Conservation (phyloP, 306 rosid species). For the Coriaria nepalensis region DNA sequence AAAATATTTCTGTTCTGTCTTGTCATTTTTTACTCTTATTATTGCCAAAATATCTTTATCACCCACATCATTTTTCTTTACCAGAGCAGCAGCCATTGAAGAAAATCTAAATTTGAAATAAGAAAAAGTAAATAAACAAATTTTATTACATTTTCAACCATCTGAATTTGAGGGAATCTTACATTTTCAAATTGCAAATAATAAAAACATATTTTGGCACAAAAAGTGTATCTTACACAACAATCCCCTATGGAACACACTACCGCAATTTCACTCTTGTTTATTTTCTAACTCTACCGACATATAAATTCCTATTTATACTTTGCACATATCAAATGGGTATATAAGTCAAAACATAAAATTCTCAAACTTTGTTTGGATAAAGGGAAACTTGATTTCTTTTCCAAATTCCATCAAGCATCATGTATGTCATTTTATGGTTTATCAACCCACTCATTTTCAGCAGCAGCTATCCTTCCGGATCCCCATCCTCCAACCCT, state of each 20-base stretch:
- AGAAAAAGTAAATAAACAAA: constrained; percentile 20
- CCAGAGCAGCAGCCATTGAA: constrained; percentile 17
- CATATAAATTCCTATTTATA: constrained; percentile 2
- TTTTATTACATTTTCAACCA: constrained; percentile 1
- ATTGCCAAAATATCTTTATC: too few relatives aligned
- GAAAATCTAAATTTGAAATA: constrained; percentile 20
- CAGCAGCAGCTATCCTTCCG: constrained; percentile 51
- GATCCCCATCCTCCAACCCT: constrained; percentile 58
- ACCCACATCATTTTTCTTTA: too few relatives aligned
- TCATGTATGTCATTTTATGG: constrained; percentile 13
- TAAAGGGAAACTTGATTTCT: constrained; percentile 15
- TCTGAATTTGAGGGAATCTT: constrained; percentile 20
- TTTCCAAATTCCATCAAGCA: constrained; percentile 15
- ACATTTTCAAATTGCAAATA: too few relatives aligned
- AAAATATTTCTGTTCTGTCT: too few relatives aligned
- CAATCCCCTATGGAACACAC: constrained; percentile 23
- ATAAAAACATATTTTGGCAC: constrained; percentile 34
- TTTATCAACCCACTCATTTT: constrained; percentile 57
- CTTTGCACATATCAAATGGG: constrained; percentile 12
- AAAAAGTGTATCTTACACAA: constrained; percentile 2
- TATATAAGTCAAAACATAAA: too few relatives aligned
- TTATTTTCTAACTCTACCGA: constrained; percentile 39
- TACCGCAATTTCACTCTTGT: constrained; percentile 22
- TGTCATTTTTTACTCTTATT: too few relatives aligned
- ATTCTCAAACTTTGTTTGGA: background rate